These are phyloP conservation scores for Barnettozyma wickerhamii DNA, from an alignment of 805 yeast genomes.

Conservation along the genomic window DNA sequence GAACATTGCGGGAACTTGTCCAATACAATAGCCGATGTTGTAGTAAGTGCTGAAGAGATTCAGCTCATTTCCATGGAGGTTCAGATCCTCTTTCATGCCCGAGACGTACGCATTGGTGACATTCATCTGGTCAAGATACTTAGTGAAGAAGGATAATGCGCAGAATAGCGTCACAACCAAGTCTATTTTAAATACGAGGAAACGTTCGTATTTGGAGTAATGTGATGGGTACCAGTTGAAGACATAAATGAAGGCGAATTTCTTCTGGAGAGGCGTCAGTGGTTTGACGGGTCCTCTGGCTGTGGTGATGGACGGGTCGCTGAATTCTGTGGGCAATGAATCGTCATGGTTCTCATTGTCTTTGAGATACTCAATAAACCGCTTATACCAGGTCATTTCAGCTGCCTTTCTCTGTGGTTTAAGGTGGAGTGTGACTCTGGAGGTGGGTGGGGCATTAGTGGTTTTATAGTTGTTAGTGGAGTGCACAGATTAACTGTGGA, in stretches of 20 bases:
- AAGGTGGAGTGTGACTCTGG: too few species aligned
- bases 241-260: neutral
- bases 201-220: constrained; percentile 7
- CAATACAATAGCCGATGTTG: constrained; percentile 18
- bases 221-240: neutral
- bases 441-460: too few species aligned
- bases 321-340: neutral
- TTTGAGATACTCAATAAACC: neutral
- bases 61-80: constrained; percentile 56
- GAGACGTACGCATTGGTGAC: neutral
- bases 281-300: neutral
- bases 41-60: constrained; percentile 53
- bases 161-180: constrained; percentile 10
- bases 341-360: neutral
- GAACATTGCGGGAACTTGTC: constrained; percentile 1
- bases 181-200: constrained; percentile 10
- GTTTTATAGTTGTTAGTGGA: too few species aligned
- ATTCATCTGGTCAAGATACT: neutral
- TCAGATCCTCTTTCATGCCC: constrained; percentile 52
- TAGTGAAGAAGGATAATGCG: constrained; percentile 16
- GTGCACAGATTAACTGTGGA: too few species aligned
- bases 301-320: neutral
- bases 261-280: neutral
- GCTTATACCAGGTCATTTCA: neutral
- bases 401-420: too few species aligned